Evolutionary conservation across 2,329 filamentous ascomycete species (phyloP), one percentile per base, ranked within the genome.

Genomic region (Bisporella sp.): DNA sequence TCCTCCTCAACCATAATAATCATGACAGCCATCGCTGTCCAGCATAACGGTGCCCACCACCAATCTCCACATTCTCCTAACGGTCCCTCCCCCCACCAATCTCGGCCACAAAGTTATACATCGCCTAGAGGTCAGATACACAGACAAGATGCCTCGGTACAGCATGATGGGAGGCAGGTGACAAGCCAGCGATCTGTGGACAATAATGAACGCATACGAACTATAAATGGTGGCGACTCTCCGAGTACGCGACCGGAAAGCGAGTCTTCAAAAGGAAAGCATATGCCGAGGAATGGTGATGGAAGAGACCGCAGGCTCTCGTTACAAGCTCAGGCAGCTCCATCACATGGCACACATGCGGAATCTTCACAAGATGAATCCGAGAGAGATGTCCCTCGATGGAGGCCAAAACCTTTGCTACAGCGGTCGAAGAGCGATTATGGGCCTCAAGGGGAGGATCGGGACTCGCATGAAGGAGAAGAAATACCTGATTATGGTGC

Each of bases 361-460:
- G 61, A 64, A 46, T 59, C 60, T 39, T 63, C 59, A 7, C 62
- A 56, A 52, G 62, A 63, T 32, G 59, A 64, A 12, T 61, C 59
- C 4, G 60, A 60, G 30, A 48, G 49, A 44, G 62, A 65, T 29
- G 54, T 39, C 44, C 43, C 11, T 13, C 53, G 47, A 43, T 57
- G 55, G 29, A 57, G 59, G 55, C 57, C 59, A 11, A 61, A 58
- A 42, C 51, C 60, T 29, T 37, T 62, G 11, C 51, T 66, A 7
- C 56, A 56, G 32, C 57, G 76, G 56, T 71, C 79, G 50, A 75
- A 72, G 64, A 77, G 74, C 62, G 73, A 81, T 56, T 74, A 73
- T 67, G 73, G 73, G 39, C 71, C 75, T 29, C 58, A 64, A 52
- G 68, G 69, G 50, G 71, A 71, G 44, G 61, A 64, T 40, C 31